Conservation (phyloP, 2,329 filamentous ascomycete genomes). For the Diaporthe sp. region DNA sequence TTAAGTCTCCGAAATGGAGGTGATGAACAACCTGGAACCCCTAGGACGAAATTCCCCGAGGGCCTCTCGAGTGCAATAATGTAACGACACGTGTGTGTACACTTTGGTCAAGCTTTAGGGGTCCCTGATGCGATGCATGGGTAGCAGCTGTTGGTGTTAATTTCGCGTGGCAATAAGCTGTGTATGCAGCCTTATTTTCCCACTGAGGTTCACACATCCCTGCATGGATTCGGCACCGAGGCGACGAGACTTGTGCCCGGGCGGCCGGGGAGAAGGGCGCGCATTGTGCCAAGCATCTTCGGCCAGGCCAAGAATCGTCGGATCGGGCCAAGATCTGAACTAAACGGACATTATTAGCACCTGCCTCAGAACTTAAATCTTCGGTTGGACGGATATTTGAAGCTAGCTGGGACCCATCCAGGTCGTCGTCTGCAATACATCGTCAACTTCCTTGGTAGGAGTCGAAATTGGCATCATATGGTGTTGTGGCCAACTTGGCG, state of each 20-base stretch:
- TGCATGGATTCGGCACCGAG: not conserved
- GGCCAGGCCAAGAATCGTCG: conserved; percentile 14
- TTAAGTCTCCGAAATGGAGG: not conserved
- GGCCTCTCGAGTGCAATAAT: not conserved
- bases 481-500: conserved; percentile 12
- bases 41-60: not conserved
- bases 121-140: not conserved
- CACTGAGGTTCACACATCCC: not conserved
- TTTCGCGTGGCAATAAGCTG: not conserved
- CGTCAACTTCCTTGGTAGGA: conserved; percentile 16
- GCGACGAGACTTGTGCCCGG: not conserved
- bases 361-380: not conserved
- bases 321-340: conserved; percentile 21
- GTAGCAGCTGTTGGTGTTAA: not conserved
- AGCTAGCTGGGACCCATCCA: conserved; percentile 10
- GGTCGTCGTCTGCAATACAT: conserved; percentile 17
- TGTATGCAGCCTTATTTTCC: not conserved
- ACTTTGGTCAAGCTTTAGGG: conserved; percentile 7
- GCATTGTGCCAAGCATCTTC: conserved; percentile 22
- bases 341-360: conserved; percentile 10
- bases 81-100: not conserved
- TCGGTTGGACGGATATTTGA: not conserved
- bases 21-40: not conserved
- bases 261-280: not conserved
- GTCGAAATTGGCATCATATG: not conserved